phyloP scores from a whole-genome alignment of 2,329 filamentous ascomycete genomes.

The Cytospora chrysosperma region DNA sequence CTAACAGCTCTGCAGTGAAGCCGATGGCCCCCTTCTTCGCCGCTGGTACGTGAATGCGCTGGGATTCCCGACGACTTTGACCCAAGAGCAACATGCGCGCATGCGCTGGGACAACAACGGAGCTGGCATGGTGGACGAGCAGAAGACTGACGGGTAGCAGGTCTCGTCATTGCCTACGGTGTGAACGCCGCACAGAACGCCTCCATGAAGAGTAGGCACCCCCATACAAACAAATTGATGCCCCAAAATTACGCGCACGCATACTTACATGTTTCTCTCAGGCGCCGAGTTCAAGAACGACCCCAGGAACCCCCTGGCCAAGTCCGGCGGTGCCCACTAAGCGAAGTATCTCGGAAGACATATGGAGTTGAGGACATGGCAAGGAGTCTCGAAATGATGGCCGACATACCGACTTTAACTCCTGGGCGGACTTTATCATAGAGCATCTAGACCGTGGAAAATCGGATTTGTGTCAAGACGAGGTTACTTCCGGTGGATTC shows the following conservation, averaged over 20 bases:
- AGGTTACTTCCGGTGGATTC: no score
- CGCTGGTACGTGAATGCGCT: conserved; percentile 69
- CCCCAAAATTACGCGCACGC: background rate
- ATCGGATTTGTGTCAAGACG: conserved; percentile 5
- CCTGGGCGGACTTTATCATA: conserved; percentile 15
- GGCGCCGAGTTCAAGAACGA: conserved; percentile 97
- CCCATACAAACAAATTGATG: background rate
- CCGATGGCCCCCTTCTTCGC: conserved; percentile 92
- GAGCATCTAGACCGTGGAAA: conserved; percentile 22
- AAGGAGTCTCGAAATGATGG: conserved; percentile 3
- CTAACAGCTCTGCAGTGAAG: conserved; percentile 61
- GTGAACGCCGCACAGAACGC: conserved; percentile 79
- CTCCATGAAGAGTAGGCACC: conserved; percentile 69
- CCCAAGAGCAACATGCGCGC: background rate
- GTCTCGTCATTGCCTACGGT: conserved; percentile 84
- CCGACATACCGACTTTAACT: background rate
- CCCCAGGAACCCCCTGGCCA: conserved; percentile 75
- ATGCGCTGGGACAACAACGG: background rate
- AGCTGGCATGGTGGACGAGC: background rate
- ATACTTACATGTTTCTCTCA: conserved; percentile 40
- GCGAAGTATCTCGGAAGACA: background rate
- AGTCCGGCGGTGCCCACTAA: conserved; percentile 47
- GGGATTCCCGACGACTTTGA: background rate
- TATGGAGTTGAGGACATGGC: background rate
- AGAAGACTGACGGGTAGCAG: conserved; percentile 44